A percentile compares a stretch with the other conserved stretches of the same genome.
phyloP scores from a whole-genome alignment of 225 moss, liverwort and hornwort genomes.

The Polytrichum commune region DNA sequence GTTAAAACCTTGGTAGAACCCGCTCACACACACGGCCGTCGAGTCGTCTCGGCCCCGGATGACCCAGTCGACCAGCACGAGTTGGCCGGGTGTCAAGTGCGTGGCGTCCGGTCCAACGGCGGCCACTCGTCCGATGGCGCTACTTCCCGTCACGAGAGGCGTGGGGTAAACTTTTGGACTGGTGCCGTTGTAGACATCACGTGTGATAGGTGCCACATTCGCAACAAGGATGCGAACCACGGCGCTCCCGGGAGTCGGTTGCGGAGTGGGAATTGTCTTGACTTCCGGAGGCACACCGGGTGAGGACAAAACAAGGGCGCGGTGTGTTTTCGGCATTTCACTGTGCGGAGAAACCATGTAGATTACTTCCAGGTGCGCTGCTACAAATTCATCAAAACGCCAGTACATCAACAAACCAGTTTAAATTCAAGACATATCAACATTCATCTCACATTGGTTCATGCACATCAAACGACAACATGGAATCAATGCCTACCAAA shows the following conservation, averaged over 20 bases:
- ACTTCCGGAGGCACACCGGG: constrained; percentile 1
- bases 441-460: too few relatives aligned
- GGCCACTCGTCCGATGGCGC: constrained; percentile 14
- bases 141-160: constrained; percentile 4
- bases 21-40: not conserved
- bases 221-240: constrained; percentile 13
- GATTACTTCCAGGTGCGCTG: too few relatives aligned
- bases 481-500: too few relatives aligned
- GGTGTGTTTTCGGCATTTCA: constrained; percentile 14
- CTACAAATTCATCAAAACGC: too few relatives aligned
- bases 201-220: not conserved
- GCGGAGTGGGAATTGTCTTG: constrained; percentile 6
- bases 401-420: too few relatives aligned
- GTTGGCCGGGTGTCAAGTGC: not conserved
- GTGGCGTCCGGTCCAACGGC: constrained; percentile 8
- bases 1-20: not conserved
- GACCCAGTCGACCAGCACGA: not conserved
- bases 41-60: not conserved
- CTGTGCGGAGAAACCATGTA: not conserved
- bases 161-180: constrained; percentile 1
- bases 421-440: too few relatives aligned
- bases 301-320: constrained; percentile 4
- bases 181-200: constrained; percentile 13
- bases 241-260: constrained; percentile 15
- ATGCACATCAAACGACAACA: too few relatives aligned